These are phyloP conservation scores for Cairneyella variabilis DNA, from an alignment of 495 filamentous ascomycete genomes.

Conservation along the genomic window DNA sequence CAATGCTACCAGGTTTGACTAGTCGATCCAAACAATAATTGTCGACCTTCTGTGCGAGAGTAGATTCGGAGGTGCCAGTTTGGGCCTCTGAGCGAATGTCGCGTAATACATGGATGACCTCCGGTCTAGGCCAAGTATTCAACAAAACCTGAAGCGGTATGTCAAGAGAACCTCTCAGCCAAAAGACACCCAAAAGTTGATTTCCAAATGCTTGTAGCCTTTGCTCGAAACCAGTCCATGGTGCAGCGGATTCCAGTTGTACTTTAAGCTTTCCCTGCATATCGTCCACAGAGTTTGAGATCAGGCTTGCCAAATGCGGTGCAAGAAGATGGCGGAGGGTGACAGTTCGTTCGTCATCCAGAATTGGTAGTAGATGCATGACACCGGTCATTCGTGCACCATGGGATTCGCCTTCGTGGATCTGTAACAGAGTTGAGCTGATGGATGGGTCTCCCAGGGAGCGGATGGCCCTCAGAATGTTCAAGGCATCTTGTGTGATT, in stretches of 20 bases:
- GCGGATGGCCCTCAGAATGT: not conserved
- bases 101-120: not conserved
- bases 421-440: not conserved
- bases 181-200: not conserved
- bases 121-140: constrained; percentile 3
- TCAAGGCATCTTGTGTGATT: not conserved
- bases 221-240: not conserved
- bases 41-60: not conserved
- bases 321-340: not conserved
- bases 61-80: not conserved
- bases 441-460: constrained; percentile 1
- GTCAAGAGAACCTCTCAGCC: not conserved
- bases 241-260: not conserved
- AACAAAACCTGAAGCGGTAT: not conserved
- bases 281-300: constrained; percentile 19
- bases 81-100: constrained; percentile 1
- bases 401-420: not conserved
- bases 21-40: constrained; percentile 1
- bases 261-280: constrained; percentile 25
- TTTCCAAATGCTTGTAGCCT: not conserved
- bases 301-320: not conserved
- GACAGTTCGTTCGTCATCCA: not conserved
- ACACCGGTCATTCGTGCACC: not conserved
- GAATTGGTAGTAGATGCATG: not conserved
- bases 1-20: not conserved